Conservation (phyloP, 352 stramenopile species). For the Blastocystis sp. region DNA sequence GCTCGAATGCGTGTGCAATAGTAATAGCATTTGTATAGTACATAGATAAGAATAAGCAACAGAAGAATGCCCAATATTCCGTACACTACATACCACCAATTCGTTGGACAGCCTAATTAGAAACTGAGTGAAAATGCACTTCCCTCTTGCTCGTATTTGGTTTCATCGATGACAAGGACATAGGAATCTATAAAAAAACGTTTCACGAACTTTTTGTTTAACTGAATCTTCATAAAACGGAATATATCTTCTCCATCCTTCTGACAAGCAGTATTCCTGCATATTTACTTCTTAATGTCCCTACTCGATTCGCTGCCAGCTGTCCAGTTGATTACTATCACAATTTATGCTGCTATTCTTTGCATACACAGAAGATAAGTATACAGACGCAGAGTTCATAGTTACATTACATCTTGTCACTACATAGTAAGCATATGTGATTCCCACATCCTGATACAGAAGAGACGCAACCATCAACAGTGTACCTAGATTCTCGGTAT, state of each 20-base stretch:
- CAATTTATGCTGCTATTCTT: not conserved
- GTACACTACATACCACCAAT: not conserved
- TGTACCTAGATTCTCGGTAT: not conserved
- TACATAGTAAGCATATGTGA: not conserved
- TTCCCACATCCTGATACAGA: not conserved
- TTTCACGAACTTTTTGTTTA: not conserved
- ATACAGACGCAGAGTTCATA: not conserved
- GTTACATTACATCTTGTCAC: conserved; percentile 8
- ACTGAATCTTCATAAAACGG: not conserved
- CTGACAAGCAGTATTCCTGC: not conserved
- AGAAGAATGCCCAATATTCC: not conserved
- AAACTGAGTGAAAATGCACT: not conserved
- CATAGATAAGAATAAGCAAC: not conserved
- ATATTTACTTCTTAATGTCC: not conserved
- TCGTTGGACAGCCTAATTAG: not conserved
- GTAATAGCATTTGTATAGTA: not conserved
- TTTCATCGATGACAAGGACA: not conserved
- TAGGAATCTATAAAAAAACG: not conserved
- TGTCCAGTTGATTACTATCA: not conserved
- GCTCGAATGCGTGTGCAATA: not conserved
- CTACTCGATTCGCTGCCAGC: not conserved
- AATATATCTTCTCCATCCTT: not conserved
- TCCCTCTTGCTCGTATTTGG: not conserved
- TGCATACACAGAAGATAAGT: not conserved
- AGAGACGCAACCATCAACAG: not conserved